Percentiles rank a stretch among this genome's conserved stretches.
phyloP scores from a whole-genome alignment of 2,329 filamentous ascomycete genomes.

The Emydomyces testavorans region DNA sequence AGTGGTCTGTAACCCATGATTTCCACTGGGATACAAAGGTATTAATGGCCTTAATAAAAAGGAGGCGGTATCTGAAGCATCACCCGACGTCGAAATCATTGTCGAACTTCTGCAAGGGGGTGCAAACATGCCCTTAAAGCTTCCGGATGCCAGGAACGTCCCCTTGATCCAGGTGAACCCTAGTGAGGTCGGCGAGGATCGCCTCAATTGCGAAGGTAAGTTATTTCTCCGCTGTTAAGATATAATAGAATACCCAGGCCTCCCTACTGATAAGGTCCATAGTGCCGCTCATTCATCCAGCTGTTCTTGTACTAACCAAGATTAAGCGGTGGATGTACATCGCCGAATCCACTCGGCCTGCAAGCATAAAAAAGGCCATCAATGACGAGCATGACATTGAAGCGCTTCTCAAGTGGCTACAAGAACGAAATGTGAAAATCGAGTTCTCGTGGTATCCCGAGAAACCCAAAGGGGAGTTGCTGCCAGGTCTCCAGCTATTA shows the following conservation, averaged over 20 bases:
- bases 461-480: constrained; percentile 12
- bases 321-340: constrained; percentile 14
- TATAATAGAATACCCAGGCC: neutral
- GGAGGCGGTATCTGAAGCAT: no score
- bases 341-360: constrained; percentile 11
- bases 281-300: constrained; percentile 12
- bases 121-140: constrained; percentile 7
- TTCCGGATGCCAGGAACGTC: constrained; percentile 8
- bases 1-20: neutral
- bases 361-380: constrained; percentile 3
- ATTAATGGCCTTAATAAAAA: no score
- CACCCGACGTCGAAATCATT: neutral
- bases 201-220: constrained; percentile 2
- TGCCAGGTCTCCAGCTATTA: constrained; percentile 8
- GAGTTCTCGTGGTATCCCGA: constrained; percentile 12
- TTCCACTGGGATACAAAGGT: neutral
- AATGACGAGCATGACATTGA: constrained; percentile 11
- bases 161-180: neutral
- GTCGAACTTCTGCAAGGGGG: constrained; percentile 10
- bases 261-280: neutral
- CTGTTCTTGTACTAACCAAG: constrained; percentile 12
- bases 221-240: no score
- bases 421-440: neutral
- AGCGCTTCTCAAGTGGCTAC: constrained; percentile 9
- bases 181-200: neutral